Base-by-base conservation (phyloP, 306 rosid genomes). In the Medicago lupulina region DNA sequence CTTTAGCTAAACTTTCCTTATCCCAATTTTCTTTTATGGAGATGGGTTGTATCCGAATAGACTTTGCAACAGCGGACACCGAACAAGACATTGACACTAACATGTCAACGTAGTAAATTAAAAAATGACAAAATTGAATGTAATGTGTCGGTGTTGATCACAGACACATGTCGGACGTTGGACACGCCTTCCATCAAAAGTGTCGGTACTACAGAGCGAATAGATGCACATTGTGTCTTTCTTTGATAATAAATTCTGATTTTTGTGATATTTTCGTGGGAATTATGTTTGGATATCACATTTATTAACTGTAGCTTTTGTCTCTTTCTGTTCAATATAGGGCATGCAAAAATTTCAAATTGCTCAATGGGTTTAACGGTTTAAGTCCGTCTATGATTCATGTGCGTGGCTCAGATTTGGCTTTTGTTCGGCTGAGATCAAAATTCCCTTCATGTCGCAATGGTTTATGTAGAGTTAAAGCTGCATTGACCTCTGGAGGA, bases 401-500 rank as follows among this genome's bases (percentile, higher is more conserved):
- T 19, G 73, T 74, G 10, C n/a, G 38, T 61, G 70, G 64, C 11
- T 58, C 17, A 7, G 53, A 81, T 70, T 74, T 78, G 21, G 25
- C 67, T 2, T 18, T 74, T 70, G 63, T 74, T 28, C 69, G 51
- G 63, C 50, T 69, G 55, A 76, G 74, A 46, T 67, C 88, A 43
- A 85, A 81, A 61, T 49, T 80, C 43, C 43, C 83, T 36, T 50
- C 73, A 25, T 73, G 83, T 64, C 38, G 54, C 46, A 80, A 63
- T 71, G 86, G 86, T 64, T 34, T 67, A 15, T 40, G 80, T 68
- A 76, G 73, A 81, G 64, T 84, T 25, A 81, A 86, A 83, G 93
- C 96, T 50, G 70, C 88, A 34, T 73, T 89, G 81, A 76, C 82
- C 36, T 76, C 89, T 67, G 92, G 87, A 55, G 89, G 80, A 38